phyloP scores from a whole-genome alignment of 306 rosid species.

The Dryas octopetala region DNA sequence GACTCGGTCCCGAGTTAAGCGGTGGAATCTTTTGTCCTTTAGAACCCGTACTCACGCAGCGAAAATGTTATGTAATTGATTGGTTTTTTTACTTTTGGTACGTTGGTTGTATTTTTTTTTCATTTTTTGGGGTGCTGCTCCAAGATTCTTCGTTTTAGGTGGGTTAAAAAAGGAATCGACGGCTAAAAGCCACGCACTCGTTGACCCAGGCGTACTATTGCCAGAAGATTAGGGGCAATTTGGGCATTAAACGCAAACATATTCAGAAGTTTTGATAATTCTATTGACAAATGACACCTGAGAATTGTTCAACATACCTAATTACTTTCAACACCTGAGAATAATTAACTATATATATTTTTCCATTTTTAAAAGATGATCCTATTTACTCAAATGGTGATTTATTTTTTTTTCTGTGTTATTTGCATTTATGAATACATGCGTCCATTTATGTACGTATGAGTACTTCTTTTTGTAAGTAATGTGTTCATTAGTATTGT shows the following conservation, averaged over 20 bases:
- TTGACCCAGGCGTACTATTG: slow-evolving; percentile 28
- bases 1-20: slow-evolving; percentile 10
- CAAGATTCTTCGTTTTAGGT: slow-evolving; percentile 38
- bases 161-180: slow-evolving; percentile 29
- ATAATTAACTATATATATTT: too few species aligned
- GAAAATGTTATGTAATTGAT: slow-evolving; percentile 13
- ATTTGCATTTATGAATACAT: too few species aligned
- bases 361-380: too few species aligned
- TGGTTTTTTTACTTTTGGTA: not conserved
- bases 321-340: too few species aligned
- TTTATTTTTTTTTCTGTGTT: too few species aligned
- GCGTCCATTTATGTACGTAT: too few species aligned
- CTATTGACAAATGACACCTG: too few species aligned
- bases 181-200: slow-evolving; percentile 31
- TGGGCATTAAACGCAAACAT: not conserved
- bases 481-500: too few species aligned
- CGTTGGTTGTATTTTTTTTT: not conserved
- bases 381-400: too few species aligned
- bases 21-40: slow-evolving; percentile 56
- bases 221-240: not conserved
- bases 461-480: too few species aligned
- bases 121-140: slow-evolving; percentile 10
- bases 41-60: slow-evolving; percentile 50
- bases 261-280: too few species aligned
- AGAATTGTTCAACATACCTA: too few species aligned